Base-by-base conservation (phyloP, 306 rosid genomes). In the Quercus ilex region DNA sequence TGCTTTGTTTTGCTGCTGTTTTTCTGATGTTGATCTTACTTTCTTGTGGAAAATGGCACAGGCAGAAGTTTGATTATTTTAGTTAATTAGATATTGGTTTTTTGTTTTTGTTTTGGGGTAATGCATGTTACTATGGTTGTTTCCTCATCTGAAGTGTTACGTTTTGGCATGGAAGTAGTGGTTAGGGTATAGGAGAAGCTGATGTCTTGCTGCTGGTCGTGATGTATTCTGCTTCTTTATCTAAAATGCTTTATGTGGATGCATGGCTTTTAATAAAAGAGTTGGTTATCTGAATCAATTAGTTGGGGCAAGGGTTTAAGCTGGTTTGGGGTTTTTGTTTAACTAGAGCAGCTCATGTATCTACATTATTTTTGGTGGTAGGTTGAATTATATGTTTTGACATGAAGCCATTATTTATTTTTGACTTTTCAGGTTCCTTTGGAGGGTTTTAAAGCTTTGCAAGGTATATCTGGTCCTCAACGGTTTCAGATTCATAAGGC, bases 401-500 rank as follows among this genome's bases (percentile, higher is more conserved):
- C 25, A 21, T 51, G 41, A 33, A 53, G 33, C 14, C 43, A 69
- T 60, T 74, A 9, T 76, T 75, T 38, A 3, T 64, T 62, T 78
- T 75, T 81, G 77, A 73, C 77, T 84, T 74, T 86, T 77, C 92
- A 96, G 99, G 97, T 96, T 87, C 99, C 99, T 5, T 82, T 96
- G 90, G 99, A 96, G 77, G 99, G 99, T 74, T 96, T 96, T 79
- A 93, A 83, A 89, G 98, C 98, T 51, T 88, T 96, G 91, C 98
- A 96, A 90, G 99, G 99, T 73, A 93, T 96, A 74, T 96, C 99
- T 73, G 99, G 99, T 80, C 90, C 99, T 67, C 99, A 96, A 78
- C 89, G 91, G 93, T 96, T 96, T 87, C 99, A 96, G 89, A 90
- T 96, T 85, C 99, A 93, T 91, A 96, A 91, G 90, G 98, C 99